Base-by-base conservation (phyloP, 1,284 basidiomycete species). In the Veloboletus limbatus region DNA sequence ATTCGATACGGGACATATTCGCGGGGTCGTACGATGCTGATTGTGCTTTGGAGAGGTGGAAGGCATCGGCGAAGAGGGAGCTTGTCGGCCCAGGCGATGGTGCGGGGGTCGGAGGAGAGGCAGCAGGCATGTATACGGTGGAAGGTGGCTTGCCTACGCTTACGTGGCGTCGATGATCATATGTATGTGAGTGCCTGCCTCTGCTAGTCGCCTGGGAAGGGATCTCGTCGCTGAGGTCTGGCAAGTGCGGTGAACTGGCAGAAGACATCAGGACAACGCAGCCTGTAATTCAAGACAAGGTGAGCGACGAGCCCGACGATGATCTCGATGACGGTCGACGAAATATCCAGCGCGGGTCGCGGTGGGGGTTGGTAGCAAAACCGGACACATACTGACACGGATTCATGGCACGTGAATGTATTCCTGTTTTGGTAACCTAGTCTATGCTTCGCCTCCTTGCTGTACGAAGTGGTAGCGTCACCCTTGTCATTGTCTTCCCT, bases 51-150 rank as follows among this genome's bases (percentile, higher is more conserved):
- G 51, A 50, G 36, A 53, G 52, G 33, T 42, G 49, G 40, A 53
- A 44, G 50, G 51, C 49, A 17, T 57, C 54, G 47, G 52, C 57
- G 42, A 54, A 54, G 46, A 47, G 51, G 32, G 48, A 48, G 26
- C 45, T 53, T 18, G 51, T 30, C 13, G 74, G 70, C 8, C 66
- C 67, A 20, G 83, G 82, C 1, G 84, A 86, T 2, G 84, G 82
- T 8, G 81, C 81, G 9, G 84, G 84, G 0, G 85, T 87, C 1
- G 84, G 84, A 0, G 83, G 85, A 2, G 81, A 77, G 34, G 73
- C 69, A 32, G 81, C 70, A 32, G 82, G 81, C 62, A 83, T 74
- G 63, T 76, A 81, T 9, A 81, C 59, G 3, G 69, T 70, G 13
- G 63, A 50, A 20, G 52, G 35, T 3, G 57, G 47, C 43, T 27